A percentile compares a stretch with the other conserved stretches of the same genome.
These are phyloP conservation scores for Irpex sp. DNA, from an alignment of 1,284 basidiomycete genomes.

Conservation along the genomic window DNA sequence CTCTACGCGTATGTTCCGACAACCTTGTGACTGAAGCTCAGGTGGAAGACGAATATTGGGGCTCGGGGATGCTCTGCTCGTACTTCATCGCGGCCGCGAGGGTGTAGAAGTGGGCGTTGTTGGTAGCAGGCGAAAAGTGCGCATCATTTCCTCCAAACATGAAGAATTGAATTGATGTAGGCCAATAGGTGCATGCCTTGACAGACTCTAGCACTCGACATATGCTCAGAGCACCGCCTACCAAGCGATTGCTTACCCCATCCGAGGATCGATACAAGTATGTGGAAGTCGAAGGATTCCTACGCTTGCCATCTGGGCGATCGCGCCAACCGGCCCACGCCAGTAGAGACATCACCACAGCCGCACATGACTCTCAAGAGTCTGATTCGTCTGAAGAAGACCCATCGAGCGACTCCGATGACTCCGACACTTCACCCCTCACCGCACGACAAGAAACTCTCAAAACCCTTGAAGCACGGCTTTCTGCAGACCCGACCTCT, in stretches of 20 bases:
- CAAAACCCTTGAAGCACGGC: constrained; percentile 51
- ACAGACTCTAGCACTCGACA: constrained; percentile 52
- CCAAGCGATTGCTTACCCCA: constrained; percentile 40
- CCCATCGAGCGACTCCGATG: constrained; percentile 23
- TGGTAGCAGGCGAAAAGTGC: constrained; percentile 45
- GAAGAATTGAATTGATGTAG: not conserved
- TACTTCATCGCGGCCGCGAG: constrained; percentile 45
- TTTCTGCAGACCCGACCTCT: constrained; percentile 49
- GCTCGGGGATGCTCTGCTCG: constrained; percentile 43
- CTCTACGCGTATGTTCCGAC: constrained; percentile 19
- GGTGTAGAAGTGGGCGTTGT: constrained; percentile 58
- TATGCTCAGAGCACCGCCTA: constrained; percentile 47
- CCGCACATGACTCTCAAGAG: constrained; percentile 40
- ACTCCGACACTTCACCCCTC: constrained; percentile 32
- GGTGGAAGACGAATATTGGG: constrained; percentile 66
- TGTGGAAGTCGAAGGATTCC: constrained; percentile 62
- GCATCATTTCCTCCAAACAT: constrained; percentile 1
- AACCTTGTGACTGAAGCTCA: constrained; percentile 49
- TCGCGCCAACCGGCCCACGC: constrained; percentile 5
- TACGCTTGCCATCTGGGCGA: constrained; percentile 46
- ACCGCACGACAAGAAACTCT: constrained; percentile 57
- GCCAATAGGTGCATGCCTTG: constrained; percentile 45
- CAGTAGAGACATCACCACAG: constrained; percentile 33
- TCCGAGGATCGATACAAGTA: constrained; percentile 39
- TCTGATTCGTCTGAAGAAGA: constrained; percentile 33